These are phyloP conservation scores for Fraxinus latifolia DNA, from an alignment of 305 asterid genomes.

Conservation along the genomic window DNA sequence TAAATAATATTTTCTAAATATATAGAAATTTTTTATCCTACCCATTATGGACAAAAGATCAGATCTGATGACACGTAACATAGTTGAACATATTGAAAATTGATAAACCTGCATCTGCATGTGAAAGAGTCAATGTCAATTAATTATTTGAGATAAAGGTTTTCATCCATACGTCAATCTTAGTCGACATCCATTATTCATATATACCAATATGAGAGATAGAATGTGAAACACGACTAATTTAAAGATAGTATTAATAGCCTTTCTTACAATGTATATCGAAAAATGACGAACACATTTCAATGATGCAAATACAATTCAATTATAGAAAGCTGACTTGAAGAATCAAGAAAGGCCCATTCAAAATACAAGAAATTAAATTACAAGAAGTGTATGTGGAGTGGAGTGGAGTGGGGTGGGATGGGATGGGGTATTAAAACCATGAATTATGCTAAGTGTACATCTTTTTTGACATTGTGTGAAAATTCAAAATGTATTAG, in stretches of 20 bases:
- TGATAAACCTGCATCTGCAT: slow-evolving; percentile 38
- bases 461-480: neutral
- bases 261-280: slow-evolving; percentile 18
- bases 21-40: too few species aligned
- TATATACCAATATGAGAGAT: neutral
- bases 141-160: neutral
- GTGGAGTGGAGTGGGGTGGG: slow-evolving; percentile 28
- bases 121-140: slow-evolving; percentile 32
- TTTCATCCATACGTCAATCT: neutral
- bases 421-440: slow-evolving; percentile 35
- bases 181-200: neutral
- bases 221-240: neutral
- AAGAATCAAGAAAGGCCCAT: neutral
- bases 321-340: neutral
- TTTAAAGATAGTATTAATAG: neutral
- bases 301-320: slow-evolving; percentile 26
- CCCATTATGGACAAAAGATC: neutral
- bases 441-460: neutral
- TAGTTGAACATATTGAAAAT: slow-evolving; percentile 25
- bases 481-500: neutral
- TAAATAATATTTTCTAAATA: too few species aligned
- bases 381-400: slow-evolving; percentile 33
- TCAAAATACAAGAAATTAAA: slow-evolving; percentile 28
- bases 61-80: slow-evolving; percentile 10
- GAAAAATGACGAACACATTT: slow-evolving; percentile 26